Evolutionary conservation across 805 yeast genomes (phyloP).

Genomic region (Sungouiozyma intestinalis): DNA sequence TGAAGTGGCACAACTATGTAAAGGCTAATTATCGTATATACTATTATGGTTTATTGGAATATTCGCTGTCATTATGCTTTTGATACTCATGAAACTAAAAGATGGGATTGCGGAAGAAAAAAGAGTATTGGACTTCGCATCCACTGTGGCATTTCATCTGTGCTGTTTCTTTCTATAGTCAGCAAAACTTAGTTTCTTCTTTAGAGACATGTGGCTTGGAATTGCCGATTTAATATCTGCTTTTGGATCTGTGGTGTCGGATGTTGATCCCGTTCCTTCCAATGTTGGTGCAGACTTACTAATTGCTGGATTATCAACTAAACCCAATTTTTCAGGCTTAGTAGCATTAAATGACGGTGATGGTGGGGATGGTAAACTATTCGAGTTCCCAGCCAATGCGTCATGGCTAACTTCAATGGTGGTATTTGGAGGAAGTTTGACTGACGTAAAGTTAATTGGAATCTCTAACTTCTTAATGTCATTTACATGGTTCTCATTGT

Average conservation of each 20-base stretch:
- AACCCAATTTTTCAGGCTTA: not conserved
- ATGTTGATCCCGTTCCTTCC: not conserved
- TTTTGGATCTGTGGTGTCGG: not conserved
- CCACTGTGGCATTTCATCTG: too few species aligned
- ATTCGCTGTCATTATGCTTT: too few species aligned
- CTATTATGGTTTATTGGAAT: too few species aligned
- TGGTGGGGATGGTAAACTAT: not conserved
- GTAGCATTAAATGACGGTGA: not conserved
- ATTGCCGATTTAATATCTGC: constrained; percentile 9
- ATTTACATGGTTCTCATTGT: constrained; percentile 17
- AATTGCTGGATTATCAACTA: constrained; percentile 7
- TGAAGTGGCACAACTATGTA: too few species aligned
- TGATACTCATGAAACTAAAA: too few species aligned
- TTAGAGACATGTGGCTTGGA: constrained; percentile 9
- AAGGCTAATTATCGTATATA: too few species aligned
- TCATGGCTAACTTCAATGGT: not conserved
- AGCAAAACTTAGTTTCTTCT: constrained; percentile 30
- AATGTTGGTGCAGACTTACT: constrained; percentile 2
- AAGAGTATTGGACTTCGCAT: too few species aligned
- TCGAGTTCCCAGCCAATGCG: not conserved
- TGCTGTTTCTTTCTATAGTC: constrained; percentile 27
- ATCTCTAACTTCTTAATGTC: constrained; percentile 17
- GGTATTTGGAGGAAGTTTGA: not conserved
- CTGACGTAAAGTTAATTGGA: constrained; percentile 10
- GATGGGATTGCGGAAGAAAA: too few species aligned